Percentiles rank a stretch among this genome's conserved stretches.
Conservation (phyloP, 2,329 filamentous ascomycete species). For the Amauroascus niger region DNA sequence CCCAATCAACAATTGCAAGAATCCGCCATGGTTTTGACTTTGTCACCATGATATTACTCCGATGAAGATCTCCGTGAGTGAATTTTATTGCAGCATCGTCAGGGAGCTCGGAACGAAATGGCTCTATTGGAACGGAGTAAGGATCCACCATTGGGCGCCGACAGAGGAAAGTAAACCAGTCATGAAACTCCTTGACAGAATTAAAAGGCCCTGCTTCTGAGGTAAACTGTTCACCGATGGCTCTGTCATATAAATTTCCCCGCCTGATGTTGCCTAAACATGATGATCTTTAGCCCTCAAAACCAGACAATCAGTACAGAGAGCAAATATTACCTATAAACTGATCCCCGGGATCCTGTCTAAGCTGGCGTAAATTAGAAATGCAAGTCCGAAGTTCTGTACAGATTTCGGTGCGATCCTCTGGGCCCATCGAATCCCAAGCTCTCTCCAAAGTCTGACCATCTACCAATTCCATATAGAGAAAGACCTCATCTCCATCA, state of each 20-base stretch:
- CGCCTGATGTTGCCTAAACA: conserved; percentile 17
- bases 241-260: conserved; percentile 21
- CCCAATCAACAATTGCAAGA: conserved; percentile 25
- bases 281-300: background rate
- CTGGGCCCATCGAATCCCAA: conserved; percentile 17
- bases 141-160: conserved; percentile 22
- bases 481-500: conserved; percentile 22
- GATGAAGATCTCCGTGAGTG: conserved; percentile 30
- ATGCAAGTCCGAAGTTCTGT: conserved; percentile 18
- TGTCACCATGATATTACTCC: conserved; percentile 26
- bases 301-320: background rate
- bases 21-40: conserved; percentile 11
- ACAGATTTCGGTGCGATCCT: conserved; percentile 16
- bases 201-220: conserved; percentile 23
- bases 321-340: conserved; percentile 19
- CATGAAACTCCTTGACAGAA: conserved; percentile 26
- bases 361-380: conserved; percentile 16
- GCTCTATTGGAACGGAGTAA: conserved; percentile 23
- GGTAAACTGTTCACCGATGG: conserved; percentile 17
- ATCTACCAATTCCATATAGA: conserved; percentile 28
- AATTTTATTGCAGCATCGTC: conserved; percentile 28
- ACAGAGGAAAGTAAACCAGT: conserved; percentile 25
- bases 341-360: conserved; percentile 17
- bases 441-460: conserved; percentile 22
- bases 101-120: conserved; percentile 25